phyloP scores from a whole-genome alignment of 306 rosid genomes.

The Nissolia schottii region DNA sequence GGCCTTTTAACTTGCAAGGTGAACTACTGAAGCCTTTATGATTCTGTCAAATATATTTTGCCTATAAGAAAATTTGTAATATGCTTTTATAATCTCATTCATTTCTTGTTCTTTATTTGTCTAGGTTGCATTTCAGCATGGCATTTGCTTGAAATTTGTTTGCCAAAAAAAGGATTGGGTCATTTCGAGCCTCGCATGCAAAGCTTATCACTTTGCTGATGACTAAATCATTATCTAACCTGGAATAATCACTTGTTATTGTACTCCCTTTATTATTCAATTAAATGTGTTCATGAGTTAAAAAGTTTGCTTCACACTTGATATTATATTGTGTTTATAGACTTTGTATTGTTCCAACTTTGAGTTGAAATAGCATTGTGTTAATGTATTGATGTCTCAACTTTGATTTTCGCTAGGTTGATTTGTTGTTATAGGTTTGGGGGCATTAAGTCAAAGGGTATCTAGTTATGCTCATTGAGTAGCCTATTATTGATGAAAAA shows the following conservation, averaged over 20 bases:
- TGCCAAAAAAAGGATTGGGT: conserved; percentile 50
- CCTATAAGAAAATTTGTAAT: neutral
- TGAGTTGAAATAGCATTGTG: too few species aligned
- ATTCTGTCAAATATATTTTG: too few species aligned
- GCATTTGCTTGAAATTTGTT: conserved; percentile 66
- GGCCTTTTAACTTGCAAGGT: conserved; percentile 88
- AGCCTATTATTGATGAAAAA: too few species aligned
- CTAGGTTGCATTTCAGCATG: conserved; percentile 77
- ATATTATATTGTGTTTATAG: conserved; percentile 16
- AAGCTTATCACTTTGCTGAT: conserved; percentile 78
- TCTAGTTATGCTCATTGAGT: too few species aligned
- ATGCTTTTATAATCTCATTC: neutral
- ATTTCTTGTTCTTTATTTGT: neutral
- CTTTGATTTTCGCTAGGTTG: too few species aligned
- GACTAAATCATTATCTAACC: conserved; percentile 45
- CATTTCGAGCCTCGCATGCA: conserved; percentile 60
- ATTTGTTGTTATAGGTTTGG: too few species aligned
- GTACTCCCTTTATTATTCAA: neutral
- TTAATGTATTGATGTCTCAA: too few species aligned
- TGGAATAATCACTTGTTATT: neutral
- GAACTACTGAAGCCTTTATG: conserved; percentile 88
- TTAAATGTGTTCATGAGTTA: neutral
- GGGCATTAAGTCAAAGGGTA: too few species aligned
- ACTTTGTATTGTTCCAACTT: too few species aligned
- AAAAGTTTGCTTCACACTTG: conserved; percentile 6